Evolutionary conservation across 139 green algal genomes (phyloP), one percentile per base, ranked within the genome.

Genomic region (Nannochloris sp.): DNA sequence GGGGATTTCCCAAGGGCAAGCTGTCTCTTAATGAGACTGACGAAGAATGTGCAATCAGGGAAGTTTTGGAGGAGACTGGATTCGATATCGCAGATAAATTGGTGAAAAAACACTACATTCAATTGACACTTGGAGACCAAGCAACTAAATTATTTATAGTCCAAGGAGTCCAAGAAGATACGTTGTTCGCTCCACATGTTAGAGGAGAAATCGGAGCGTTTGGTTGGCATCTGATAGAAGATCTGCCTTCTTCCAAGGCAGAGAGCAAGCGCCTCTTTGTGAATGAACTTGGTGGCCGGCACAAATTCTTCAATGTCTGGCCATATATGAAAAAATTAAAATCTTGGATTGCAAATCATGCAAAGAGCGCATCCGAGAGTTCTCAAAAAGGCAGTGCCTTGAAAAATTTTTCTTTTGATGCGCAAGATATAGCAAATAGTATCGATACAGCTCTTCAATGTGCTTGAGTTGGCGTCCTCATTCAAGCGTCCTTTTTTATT

Each of bases 1-100:
- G 92, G 92, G 86, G 90, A 44, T 97, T 97, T 74, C 91, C 91
- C 0, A 82, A 82, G 12, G 91, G 91, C 48, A 97, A 97, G 70
- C 75, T 95, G 43, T 85, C 85, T 73, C 82, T 86, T 49, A 79
- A 83, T 23, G 91, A 97, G 69, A 72, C 69, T 3, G 87, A 96
- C 61, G 56, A 67, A 4, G 67, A 80, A 24, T 96, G 90, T 72
- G 91, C 90, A 4, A 63, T 81, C 14, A 78, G 90, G n/a, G 90
- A 97, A 81, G 83, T 91, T 8, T 48, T 85, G 51, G 87, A 94
- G 65, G 87, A 94, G 75, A 94, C 85, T 1, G 84, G 84, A 6
- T 72, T 83, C 46, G 78, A 90, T 60, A 83, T 91, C 16, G 37
- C 57, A 1, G 37, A 24, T 6, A 40, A 65, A 46, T 29, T 93